These are phyloP conservation scores for Inonotus hispidus DNA, from an alignment of 1,284 basidiomycete genomes.

Conservation along the genomic window DNA sequence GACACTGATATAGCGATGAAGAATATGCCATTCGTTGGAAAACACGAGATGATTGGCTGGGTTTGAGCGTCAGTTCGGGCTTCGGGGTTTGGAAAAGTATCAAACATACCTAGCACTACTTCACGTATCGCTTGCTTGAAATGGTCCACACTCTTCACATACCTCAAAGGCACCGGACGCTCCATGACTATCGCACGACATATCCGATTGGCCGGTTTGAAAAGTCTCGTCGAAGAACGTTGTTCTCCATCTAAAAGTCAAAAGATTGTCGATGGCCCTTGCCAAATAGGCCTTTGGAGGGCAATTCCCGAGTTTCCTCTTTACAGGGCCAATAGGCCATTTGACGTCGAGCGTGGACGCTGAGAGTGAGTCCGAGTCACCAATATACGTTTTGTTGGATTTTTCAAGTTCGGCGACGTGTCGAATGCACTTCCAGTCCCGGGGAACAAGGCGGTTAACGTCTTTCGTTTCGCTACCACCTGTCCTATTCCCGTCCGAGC, in stretches of 20 bases:
- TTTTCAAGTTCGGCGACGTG: not conserved
- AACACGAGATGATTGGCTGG: conserved; percentile 6
- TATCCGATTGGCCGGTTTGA: not conserved
- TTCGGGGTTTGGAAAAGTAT: no score
- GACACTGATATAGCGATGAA: conserved; percentile 12
- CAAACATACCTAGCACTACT: not conserved
- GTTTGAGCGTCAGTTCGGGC: no score
- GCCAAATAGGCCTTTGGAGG: not conserved
- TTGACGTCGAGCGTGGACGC: not conserved
- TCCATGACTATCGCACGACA: not conserved
- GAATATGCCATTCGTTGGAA: not conserved
- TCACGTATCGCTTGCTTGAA: conserved; percentile 1
- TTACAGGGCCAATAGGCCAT: not conserved
- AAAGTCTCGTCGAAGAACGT: no score
- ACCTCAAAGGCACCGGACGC: not conserved
- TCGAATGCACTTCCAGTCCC: not conserved
- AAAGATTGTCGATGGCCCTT: not conserved
- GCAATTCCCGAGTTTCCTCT: not conserved
- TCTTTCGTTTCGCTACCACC: no score
- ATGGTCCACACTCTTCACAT: not conserved
- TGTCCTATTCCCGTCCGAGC: no score
- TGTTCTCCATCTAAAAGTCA: not conserved
- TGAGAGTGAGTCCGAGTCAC: not conserved
- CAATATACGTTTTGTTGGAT: not conserved
- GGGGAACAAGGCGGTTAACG: no score